Base-by-base conservation (phyloP, 139 green algal genomes). In the Gonium pectorale region DNA sequence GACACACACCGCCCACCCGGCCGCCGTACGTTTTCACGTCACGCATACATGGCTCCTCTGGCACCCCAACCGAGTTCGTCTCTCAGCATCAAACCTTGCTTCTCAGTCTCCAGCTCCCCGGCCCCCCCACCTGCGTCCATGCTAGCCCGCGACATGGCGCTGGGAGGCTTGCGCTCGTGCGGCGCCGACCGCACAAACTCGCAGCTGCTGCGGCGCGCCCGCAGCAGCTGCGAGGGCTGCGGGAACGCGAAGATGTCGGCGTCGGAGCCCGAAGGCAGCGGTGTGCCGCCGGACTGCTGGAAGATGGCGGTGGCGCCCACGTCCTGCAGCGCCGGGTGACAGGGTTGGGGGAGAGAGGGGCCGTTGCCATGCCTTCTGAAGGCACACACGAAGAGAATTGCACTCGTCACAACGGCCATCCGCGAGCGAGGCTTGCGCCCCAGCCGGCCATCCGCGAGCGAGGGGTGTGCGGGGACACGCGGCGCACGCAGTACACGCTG, bases 121-220 rank as follows among this genome's bases (percentile, higher is more conserved):
- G 13, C 13, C 49, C 49, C 13, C 49, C 49, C 49, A 13, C 13
- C 67, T 31, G 46, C n/a, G 43, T 74, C 67, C 38, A 74, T 74
- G 67, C 67, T 74, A 1, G 33, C 24, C 67, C 67, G 38, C 40
- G 67, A 24, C 67, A 26, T 11, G 26, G 44, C 68, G 43, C 29
- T 54, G 67, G 31, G 17, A 40, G 66, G 37, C 38, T 7, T 7
- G 40, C 1, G 17, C 49, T 56, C 37, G 41, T 41, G 8, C 17
- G 22, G n/a, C n/a, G n/a, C n/a, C n/a, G n/a, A n/a, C n/a, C n/a
- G n/a, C 27, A 77, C 43, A 26, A 77, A 77, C 27, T 77, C 68
- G 27, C 68, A 77, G 68, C 68, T 77, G 44, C 68, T 77, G 43
- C 68, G 68, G 3, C 68, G 68, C 11, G 68, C 68, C 68, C 41